phyloP scores from a whole-genome alignment of 2,329 filamentous ascomycete species.

The Penicillium decumbens region DNA sequence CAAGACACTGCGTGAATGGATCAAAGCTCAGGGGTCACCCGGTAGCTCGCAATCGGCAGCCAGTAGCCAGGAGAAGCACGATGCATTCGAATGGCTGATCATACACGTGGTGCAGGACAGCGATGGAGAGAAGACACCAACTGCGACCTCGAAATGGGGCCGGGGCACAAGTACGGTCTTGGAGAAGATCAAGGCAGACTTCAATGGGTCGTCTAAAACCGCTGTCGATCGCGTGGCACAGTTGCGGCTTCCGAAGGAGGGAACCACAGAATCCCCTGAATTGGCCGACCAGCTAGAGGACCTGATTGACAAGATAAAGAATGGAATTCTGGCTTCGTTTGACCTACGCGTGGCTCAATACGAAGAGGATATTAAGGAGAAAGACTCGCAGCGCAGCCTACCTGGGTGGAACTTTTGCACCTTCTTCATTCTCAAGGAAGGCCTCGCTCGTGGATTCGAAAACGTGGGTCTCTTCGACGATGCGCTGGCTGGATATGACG shows the following conservation, averaged over 20 bases:
- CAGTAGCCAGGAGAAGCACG: slow-evolving; percentile 81
- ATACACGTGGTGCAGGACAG: slow-evolving; percentile 88
- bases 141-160: slow-evolving; percentile 67
- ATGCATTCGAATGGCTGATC: slow-evolving; percentile 94
- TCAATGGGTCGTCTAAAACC: slow-evolving; percentile 72
- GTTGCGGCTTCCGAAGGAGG: slow-evolving; percentile 62
- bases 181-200: slow-evolving; percentile 85
- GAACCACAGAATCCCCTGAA: slow-evolving; percentile 65
- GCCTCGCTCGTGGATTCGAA: slow-evolving; percentile 87
- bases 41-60: slow-evolving; percentile 32
- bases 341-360: slow-evolving; percentile 88
- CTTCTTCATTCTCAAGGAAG: slow-evolving; percentile 97
- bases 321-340: slow-evolving; percentile 80
- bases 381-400: slow-evolving; percentile 76
- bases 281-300: slow-evolving; percentile 78
- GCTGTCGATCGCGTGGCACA: slow-evolving; percentile 76
- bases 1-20: slow-evolving; percentile 81
- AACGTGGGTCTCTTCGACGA: slow-evolving; percentile 95
- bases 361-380: slow-evolving; percentile 94
- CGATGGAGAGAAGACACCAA: slow-evolving; percentile 57
- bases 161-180: slow-evolving; percentile 74
- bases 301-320: slow-evolving; percentile 79
- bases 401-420: slow-evolving; percentile 99
- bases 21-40: slow-evolving; percentile 66
- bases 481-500: slow-evolving; percentile 89